Evolutionary conservation across 116 monocot genomes (phyloP).

Genomic region (Zostera marina): DNA sequence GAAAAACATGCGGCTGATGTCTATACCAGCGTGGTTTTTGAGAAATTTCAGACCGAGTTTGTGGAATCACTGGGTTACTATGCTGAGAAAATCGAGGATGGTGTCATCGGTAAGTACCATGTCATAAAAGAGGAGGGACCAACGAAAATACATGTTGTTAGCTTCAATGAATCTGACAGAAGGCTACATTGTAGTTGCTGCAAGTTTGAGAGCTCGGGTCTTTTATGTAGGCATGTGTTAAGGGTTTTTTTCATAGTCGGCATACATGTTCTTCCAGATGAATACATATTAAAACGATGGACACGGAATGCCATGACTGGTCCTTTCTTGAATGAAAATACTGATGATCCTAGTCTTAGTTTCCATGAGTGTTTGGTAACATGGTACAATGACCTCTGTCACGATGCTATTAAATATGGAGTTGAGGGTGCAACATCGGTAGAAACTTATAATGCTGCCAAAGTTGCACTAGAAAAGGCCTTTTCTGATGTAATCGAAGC

Average conservation of each 20-base stretch:
- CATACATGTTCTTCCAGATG: slow-evolving; percentile 10
- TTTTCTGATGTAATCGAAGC: slow-evolving; percentile 22
- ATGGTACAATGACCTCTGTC: slow-evolving; percentile 24
- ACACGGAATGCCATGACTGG: slow-evolving; percentile 15
- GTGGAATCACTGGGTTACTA: slow-evolving; percentile 24
- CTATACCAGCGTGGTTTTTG: slow-evolving; percentile 21
- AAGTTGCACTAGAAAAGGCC: slow-evolving; percentile 20
- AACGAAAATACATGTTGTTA: slow-evolving; percentile 9
- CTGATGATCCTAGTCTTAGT: slow-evolving; percentile 4
- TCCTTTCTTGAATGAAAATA: slow-evolving; percentile 3
- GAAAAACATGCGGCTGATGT: slow-evolving; percentile 21
- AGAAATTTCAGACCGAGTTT: slow-evolving; percentile 25
- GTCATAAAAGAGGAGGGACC: slow-evolving; percentile 19
- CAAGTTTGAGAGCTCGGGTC: slow-evolving; percentile 20
- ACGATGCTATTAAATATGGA: slow-evolving; percentile 22
- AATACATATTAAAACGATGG: slow-evolving; percentile 19
- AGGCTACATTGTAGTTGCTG: slow-evolving; percentile 13
- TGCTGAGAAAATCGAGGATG: slow-evolving; percentile 23
- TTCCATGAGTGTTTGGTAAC: slow-evolving; percentile 11
- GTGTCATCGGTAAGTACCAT: slow-evolving; percentile 12
- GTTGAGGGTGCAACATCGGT: slow-evolving; percentile 17
- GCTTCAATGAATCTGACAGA: slow-evolving; percentile 11
- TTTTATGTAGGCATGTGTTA: slow-evolving; percentile 20
- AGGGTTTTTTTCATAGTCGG: slow-evolving; percentile 25
- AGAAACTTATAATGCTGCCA: slow-evolving; percentile 23